Percentiles rank a stretch among this genome's conserved stretches.
Conservation (phyloP, 2,329 filamentous ascomycete genomes). For the Ceratocystis destructans region DNA sequence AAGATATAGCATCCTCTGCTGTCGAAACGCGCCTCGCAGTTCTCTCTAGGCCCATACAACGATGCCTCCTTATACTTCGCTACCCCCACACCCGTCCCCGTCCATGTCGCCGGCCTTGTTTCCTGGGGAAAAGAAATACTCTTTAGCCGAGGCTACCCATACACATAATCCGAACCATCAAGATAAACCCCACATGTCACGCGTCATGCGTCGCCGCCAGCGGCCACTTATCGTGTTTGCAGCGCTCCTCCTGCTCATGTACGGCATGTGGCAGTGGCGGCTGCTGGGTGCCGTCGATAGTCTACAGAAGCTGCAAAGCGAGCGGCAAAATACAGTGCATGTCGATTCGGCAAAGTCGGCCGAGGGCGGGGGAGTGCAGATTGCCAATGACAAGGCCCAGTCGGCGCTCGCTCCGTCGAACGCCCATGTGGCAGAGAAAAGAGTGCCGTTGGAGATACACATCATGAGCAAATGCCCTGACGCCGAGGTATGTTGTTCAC, state of each 20-base stretch:
- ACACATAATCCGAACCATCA: neutral
- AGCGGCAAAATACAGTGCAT: conserved; percentile 11
- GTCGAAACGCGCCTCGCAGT: neutral
- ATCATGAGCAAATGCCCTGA: conserved; percentile 98
- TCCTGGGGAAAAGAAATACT: neutral
- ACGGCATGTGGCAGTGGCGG: conserved; percentile 13
- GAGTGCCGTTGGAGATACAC: conserved; percentile 77
- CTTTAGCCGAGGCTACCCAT: neutral
- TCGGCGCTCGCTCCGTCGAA: neutral
- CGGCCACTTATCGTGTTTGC: conserved; percentile 7
- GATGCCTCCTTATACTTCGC: neutral
- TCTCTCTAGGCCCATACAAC: neutral
- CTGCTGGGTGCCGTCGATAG: conserved; percentile 5
- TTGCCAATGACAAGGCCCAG: neutral
- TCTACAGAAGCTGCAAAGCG: neutral
- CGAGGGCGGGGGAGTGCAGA: neutral
- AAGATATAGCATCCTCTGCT: neutral
- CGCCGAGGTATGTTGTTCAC: conserved; percentile 41
- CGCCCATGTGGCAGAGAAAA: conserved; percentile 18
- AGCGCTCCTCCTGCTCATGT: neutral
- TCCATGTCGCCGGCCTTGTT: neutral
- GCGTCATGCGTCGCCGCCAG: conserved; percentile 10
- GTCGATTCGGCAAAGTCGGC: neutral
- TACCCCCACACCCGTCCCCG: neutral
- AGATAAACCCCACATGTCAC: neutral